Evolutionary conservation across 176 grass and related monocot species (phyloP).

Genomic region (Saccharum spontaneum): DNA sequence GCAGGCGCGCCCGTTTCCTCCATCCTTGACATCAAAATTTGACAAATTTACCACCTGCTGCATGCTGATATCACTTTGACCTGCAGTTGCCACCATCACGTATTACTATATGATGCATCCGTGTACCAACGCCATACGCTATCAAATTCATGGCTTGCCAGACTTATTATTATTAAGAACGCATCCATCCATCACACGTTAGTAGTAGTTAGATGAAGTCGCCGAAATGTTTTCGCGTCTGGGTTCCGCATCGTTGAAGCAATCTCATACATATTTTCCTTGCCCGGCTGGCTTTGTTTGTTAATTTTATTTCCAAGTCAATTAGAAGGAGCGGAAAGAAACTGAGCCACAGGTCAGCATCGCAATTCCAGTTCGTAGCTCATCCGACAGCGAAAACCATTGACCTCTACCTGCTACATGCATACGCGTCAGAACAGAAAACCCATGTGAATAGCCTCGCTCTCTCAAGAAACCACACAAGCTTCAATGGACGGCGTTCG

Average conservation of each 20-base stretch:
- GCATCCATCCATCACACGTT: not conserved
- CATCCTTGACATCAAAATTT: constrained; percentile 17
- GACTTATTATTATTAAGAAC: not conserved
- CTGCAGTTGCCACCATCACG: not conserved
- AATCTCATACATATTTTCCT: not conserved
- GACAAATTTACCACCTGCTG: not conserved
- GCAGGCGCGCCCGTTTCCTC: not conserved
- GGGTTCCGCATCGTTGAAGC: constrained; percentile 16
- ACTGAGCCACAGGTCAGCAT: not conserved
- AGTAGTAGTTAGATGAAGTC: not conserved
- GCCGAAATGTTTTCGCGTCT: not conserved
- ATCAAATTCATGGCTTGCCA: not conserved
- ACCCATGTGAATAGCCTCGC: not conserved
- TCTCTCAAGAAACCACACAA: not conserved
- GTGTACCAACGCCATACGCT: not conserved
- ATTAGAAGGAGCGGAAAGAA: not conserved
- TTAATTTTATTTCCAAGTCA: not conserved
- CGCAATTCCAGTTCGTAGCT: constrained; percentile 24
- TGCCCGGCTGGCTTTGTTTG: not conserved
- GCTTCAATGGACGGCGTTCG: not conserved
- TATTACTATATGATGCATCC: not conserved
- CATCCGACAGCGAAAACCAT: constrained; percentile 35
- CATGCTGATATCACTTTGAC: not conserved
- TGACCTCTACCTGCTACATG: constrained; percentile 9
- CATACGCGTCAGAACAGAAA: not conserved